Evolutionary conservation across 345 rosid genomes (phyloP).

Genomic region (Triadica sebifera): DNA sequence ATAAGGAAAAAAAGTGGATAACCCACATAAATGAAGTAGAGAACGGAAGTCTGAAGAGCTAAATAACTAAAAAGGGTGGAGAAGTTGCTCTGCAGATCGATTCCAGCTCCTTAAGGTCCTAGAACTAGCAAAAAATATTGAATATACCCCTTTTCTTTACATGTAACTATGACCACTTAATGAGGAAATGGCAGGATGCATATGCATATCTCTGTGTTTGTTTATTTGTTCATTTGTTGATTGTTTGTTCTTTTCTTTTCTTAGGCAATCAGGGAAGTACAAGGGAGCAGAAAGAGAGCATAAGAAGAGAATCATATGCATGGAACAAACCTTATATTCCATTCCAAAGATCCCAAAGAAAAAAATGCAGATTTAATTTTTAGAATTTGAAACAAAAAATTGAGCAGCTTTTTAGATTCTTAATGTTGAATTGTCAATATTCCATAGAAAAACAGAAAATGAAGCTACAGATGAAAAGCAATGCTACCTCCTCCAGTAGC

Average conservation of each 20-base stretch:
- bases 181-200: neutral
- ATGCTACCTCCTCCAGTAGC: conserved; percentile 73
- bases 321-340: neutral
- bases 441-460: conserved; percentile 4
- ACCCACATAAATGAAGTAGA: neutral
- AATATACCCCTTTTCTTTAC: neutral
- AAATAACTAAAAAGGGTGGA: neutral
- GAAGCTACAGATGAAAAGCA: neutral
- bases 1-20: neutral
- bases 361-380: neutral
- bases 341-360: neutral
- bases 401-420: neutral
- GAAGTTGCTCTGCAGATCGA: neutral
- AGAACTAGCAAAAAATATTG: neutral
- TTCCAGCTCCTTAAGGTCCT: neutral
- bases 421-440: neutral
- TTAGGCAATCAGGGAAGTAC: neutral
- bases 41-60: neutral
- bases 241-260: neutral
- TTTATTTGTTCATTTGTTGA: neutral
- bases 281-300: conserved; percentile 1
- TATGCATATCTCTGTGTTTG: neutral
- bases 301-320: neutral
- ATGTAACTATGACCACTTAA: neutral
- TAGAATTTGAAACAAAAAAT: neutral